phyloP scores from a whole-genome alignment of 495 filamentous ascomycete genomes.

The Aspergillus panamensis region DNA sequence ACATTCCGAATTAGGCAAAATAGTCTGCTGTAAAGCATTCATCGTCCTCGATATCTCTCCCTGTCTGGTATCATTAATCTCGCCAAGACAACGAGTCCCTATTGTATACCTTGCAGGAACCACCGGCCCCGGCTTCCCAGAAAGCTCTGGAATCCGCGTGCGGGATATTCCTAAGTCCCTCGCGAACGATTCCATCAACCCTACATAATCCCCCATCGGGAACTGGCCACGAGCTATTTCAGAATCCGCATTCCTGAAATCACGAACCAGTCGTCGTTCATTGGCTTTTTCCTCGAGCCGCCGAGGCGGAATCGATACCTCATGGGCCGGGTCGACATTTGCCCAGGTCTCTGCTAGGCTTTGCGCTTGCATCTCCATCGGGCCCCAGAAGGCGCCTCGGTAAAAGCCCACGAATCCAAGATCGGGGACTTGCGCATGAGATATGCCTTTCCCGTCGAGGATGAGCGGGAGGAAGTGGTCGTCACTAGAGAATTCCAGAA shows the following conservation, averaged over 20 bases:
- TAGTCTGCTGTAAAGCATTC: constrained; percentile 20
- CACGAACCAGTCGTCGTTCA: constrained; percentile 26
- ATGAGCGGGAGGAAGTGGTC: constrained; percentile 64
- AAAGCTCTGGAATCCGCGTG: constrained; percentile 4
- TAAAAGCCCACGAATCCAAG: constrained; percentile 85
- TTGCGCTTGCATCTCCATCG: constrained; percentile 83
- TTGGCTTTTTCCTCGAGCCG: constrained; percentile 19
- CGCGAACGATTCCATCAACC: constrained; percentile 69
- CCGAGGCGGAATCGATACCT: background rate
- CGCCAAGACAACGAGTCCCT: background rate
- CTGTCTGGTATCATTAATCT: background rate
- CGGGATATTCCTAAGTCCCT: constrained; percentile 43
- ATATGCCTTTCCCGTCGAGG: constrained; percentile 62
- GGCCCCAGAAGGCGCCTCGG: constrained; percentile 79
- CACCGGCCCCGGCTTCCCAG: constrained; percentile 28
- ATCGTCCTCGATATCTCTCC: constrained; percentile 19
- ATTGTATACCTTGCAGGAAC: constrained; percentile 36
- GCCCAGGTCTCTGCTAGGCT: constrained; percentile 51
- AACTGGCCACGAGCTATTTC: constrained; percentile 57
- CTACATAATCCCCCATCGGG: constrained; percentile 78
- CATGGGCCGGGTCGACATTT: background rate
- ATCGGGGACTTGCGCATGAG: constrained; percentile 56
- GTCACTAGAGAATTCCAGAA: constrained; percentile 51
- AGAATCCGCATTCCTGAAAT: constrained; percentile 29
- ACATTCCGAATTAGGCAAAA: constrained; percentile 6